phyloP scores from a whole-genome alignment of 2,329 filamentous ascomycete genomes.

The Fusarium sp. region DNA sequence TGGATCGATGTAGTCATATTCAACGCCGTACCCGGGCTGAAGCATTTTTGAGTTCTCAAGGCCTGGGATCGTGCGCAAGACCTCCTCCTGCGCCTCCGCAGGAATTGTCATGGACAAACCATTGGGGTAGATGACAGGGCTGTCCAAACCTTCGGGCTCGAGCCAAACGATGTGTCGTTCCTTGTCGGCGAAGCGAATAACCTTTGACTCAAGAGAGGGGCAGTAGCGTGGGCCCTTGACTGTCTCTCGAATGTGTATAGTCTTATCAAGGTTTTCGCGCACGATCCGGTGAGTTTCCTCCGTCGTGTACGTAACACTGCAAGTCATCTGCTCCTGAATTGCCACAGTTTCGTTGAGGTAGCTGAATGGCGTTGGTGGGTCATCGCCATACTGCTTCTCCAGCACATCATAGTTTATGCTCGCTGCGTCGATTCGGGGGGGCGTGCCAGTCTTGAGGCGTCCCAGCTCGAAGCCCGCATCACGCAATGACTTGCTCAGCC shows the following conservation, averaged over 20 bases:
- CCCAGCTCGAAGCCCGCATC: constrained; percentile 91
- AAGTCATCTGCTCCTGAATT: constrained; percentile 83
- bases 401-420: constrained; percentile 82
- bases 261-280: constrained; percentile 89
- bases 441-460: constrained; percentile 93
- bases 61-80: constrained; percentile 87
- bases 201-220: constrained; percentile 92
- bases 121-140: constrained; percentile 91
- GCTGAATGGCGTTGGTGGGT: constrained; percentile 89
- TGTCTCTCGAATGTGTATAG: constrained; percentile 93
- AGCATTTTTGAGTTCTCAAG: constrained; percentile 91
- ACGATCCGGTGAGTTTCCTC: constrained; percentile 82
- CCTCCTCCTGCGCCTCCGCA: constrained; percentile 81
- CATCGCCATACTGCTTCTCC: constrained; percentile 79
- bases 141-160: constrained; percentile 93
- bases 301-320: constrained; percentile 89
- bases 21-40: constrained; percentile 94
- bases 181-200: constrained; percentile 86
- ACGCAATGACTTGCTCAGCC: constrained; percentile 86
- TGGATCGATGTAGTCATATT: constrained; percentile 98
- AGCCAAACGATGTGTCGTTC: constrained; percentile 91
- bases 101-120: constrained; percentile 98
- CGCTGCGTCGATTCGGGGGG: constrained; percentile 81
- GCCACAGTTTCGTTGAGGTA: constrained; percentile 83
- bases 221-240: constrained; percentile 96